phyloP scores from a whole-genome alignment of 2,329 filamentous ascomycete species.

The Metarhizium album region DNA sequence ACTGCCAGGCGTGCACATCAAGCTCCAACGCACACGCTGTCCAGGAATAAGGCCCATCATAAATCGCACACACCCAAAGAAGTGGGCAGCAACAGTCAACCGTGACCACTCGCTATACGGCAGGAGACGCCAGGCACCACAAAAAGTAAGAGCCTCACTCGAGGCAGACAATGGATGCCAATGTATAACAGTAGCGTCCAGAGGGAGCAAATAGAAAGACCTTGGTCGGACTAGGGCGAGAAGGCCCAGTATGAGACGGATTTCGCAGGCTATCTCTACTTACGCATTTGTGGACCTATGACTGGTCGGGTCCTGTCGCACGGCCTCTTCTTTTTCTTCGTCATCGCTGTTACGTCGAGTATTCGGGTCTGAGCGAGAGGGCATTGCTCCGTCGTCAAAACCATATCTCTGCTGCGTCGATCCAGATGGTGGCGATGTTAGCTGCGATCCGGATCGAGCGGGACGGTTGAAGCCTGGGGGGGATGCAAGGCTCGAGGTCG shows the following conservation, averaged over 20 bases:
- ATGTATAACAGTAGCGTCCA: too few species aligned
- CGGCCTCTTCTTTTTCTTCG: conserved; percentile 71
- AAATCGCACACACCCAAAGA: too few species aligned
- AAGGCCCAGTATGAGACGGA: neutral
- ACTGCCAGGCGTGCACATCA: too few species aligned
- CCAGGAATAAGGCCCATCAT: too few species aligned
- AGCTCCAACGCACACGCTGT: too few species aligned
- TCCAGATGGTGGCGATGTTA: conserved; percentile 65
- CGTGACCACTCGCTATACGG: too few species aligned
- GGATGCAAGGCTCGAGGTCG: conserved; percentile 76
- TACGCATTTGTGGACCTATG: conserved; percentile 69
- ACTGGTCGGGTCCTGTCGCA: conserved; percentile 57
- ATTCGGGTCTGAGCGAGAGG: conserved; percentile 75
- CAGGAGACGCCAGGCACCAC: too few species aligned
- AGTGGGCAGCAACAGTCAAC: too few species aligned
- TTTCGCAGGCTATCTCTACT: conserved; percentile 32
- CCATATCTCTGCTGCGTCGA: conserved; percentile 48
- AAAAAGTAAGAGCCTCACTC: too few species aligned
- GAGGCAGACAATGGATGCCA: too few species aligned
- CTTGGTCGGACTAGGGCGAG: neutral
- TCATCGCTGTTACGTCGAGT: conserved; percentile 88
- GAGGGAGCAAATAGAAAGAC: too few species aligned
- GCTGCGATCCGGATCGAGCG: conserved; percentile 65
- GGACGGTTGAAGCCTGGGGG: conserved; percentile 68
- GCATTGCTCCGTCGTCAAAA: conserved; percentile 38